Base-by-base conservation (phyloP, 2,329 filamentous ascomycete genomes). In the Penicillium decumbens region DNA sequence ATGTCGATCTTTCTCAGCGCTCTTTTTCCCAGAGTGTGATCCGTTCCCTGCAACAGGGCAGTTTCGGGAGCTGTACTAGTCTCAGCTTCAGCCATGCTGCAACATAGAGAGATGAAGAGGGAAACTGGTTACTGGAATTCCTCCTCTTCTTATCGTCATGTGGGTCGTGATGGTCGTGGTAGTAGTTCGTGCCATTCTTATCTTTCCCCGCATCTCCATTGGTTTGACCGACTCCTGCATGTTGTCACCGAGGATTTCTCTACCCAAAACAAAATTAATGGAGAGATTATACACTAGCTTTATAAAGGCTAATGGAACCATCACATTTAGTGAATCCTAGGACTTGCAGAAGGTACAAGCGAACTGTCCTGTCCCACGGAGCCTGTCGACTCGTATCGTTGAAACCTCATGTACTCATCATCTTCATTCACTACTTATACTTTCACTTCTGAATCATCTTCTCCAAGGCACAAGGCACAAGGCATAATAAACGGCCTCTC, bases 1-100 rank as follows among this genome's bases (percentile, higher is more conserved):
- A 65, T 67, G 60, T 84, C 81, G 50, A 84, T 82, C 63, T 82
- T 82, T 24, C 73, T 69, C 43, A 83, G 50, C 3, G 81, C 72
- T 6, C 62, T 30, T 40, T 53, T 57, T 6, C 50, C 49, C 29
- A 51, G 7, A 28, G 20, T 42, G 37, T 43, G 33, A 24, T 58
- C 54, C 10, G 45, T 43, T 39, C 54, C 41, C 12, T 49, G 47
- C 37, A 57, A 53, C 20, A 45, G 20, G 5, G 35, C 25, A 43
- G 52, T 32, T 15, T 50, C 43, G 13, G 46, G 23, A 13, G 41
- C 13, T 27, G 39, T n/a, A 20, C 23, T 50, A 23, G 45, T 29
- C 8, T 47, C 43, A 5, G 42, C 35, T 45, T 47, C 45, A 3
- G 42, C 35, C 47, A 51, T 55, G 3, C 13, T 42, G 39, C 15